These are phyloP conservation scores for Vigna trinervia DNA, from an alignment of 306 rosid species.

Conservation along the genomic window DNA sequence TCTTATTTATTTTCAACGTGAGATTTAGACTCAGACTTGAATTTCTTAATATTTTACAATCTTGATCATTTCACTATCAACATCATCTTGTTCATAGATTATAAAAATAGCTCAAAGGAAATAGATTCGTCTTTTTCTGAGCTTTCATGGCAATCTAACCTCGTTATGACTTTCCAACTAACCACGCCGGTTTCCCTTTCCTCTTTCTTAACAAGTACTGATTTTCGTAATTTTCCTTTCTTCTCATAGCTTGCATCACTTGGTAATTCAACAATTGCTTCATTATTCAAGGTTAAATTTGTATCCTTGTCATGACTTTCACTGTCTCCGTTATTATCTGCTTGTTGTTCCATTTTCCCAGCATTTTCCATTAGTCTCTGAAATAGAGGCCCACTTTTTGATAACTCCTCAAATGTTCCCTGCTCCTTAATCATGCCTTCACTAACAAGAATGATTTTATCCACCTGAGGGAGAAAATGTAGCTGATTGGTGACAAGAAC, in stretches of 20 bases:
- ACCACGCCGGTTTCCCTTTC: slow-evolving; percentile 88
- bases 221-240: slow-evolving; percentile 64
- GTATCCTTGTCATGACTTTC: slow-evolving; percentile 42
- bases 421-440: slow-evolving; percentile 76
- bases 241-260: slow-evolving; percentile 51
- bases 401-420: slow-evolving; percentile 88
- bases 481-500: slow-evolving; percentile 95
- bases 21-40: too few relatives aligned
- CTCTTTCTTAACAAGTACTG: slow-evolving; percentile 79
- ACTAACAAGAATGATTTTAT: slow-evolving; percentile 67
- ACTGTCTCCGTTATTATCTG: slow-evolving; percentile 44
- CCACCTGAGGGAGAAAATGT: slow-evolving; percentile 92
- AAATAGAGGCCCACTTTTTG: slow-evolving; percentile 69
- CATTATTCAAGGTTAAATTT: slow-evolving; percentile 43
- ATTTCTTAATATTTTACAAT: neutral
- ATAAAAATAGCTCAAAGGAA: slow-evolving; percentile 12
- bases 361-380: slow-evolving; percentile 94
- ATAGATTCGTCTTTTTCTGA: neutral
- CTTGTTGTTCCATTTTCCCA: slow-evolving; percentile 77
- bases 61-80: neutral
- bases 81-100: neutral
- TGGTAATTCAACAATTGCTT: slow-evolving; percentile 46
- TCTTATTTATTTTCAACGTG: too few relatives aligned
- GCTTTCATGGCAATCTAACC: slow-evolving; percentile 53
- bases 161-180: slow-evolving; percentile 74